These are phyloP conservation scores for Penicillium psychrofluorescens DNA, from an alignment of 495 filamentous ascomycete species.

Conservation along the genomic window DNA sequence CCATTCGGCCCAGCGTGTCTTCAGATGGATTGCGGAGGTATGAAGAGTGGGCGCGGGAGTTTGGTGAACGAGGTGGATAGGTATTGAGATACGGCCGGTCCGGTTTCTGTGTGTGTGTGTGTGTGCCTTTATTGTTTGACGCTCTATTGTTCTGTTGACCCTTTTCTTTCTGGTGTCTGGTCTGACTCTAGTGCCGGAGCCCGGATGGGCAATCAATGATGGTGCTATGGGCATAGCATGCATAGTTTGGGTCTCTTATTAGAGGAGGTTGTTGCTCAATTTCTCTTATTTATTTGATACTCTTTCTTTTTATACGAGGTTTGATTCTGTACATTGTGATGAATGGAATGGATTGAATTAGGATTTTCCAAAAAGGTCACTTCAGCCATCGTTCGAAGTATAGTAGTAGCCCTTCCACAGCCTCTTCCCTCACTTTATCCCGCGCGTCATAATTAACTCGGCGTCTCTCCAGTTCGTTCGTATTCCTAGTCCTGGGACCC, in stretches of 20 bases:
- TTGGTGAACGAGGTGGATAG: conserved; percentile 83
- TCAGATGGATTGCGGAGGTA: conserved; percentile 74
- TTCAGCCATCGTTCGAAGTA: too few species aligned
- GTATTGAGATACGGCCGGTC: background rate
- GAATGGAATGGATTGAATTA: background rate
- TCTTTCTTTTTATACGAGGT: background rate
- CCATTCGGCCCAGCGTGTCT: conserved; percentile 88
- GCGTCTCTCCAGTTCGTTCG: too few species aligned
- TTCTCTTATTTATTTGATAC: background rate
- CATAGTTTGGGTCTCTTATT: too few species aligned
- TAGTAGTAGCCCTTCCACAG: too few species aligned
- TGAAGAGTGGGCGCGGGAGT: conserved; percentile 90
- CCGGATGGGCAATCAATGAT: too few species aligned
- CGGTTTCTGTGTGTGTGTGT: background rate
- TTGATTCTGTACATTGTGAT: background rate
- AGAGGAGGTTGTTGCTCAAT: background rate
- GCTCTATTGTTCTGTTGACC: background rate
- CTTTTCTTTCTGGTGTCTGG: too few species aligned
- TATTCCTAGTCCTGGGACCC: too few species aligned
- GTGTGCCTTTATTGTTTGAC: background rate
- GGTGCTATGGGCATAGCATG: too few species aligned
- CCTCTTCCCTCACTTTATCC: too few species aligned
- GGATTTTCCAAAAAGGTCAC: too few species aligned
- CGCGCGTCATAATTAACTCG: too few species aligned
- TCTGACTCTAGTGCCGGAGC: too few species aligned